phyloP scores from a whole-genome alignment of 2,329 filamentous ascomycete species.

The Colletotrichum tamarilloi region DNA sequence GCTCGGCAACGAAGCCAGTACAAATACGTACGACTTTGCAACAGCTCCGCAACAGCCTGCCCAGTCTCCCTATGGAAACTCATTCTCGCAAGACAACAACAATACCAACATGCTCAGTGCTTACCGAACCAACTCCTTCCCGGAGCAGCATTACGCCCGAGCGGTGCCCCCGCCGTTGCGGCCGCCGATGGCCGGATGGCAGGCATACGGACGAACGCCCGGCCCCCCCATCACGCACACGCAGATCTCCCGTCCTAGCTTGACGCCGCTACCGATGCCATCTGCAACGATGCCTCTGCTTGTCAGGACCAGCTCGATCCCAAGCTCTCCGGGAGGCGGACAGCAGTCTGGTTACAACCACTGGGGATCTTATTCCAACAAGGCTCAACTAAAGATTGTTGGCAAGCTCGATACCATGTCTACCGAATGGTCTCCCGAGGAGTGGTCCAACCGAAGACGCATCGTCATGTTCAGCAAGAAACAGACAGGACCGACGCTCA shows the following conservation, averaged over 20 bases:
- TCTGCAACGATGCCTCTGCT: conserved; percentile 59
- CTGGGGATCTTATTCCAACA: conserved; percentile 84
- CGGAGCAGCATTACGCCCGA: conserved; percentile 57
- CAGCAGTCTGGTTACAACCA: conserved; percentile 72
- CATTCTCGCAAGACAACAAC: conserved; percentile 55
- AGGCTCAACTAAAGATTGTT: conserved; percentile 85
- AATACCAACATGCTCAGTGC: conserved; percentile 66
- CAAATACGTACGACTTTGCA: conserved; percentile 68
- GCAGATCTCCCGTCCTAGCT: conserved; percentile 56
- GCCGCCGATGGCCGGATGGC: conserved; percentile 54
- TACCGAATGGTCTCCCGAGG: conserved; percentile 83
- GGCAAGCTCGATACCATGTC: conserved; percentile 89
- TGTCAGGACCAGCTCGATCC: conserved; percentile 67
- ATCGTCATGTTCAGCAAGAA: conserved; percentile 89
- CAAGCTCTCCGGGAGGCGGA: conserved; percentile 49
- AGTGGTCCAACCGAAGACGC: conserved; percentile 81
- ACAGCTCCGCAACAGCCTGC: conserved; percentile 55
- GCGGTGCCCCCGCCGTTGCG: conserved; percentile 48
- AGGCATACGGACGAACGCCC: conserved; percentile 49
- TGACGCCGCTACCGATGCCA: conserved; percentile 62
- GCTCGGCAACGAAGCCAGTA: conserved; percentile 53
- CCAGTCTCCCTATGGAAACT: conserved; percentile 46
- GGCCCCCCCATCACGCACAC: conserved; percentile 54
- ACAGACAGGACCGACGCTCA: conserved; percentile 85
- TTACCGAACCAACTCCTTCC: conserved; percentile 64